Conservation (phyloP, 208 protist species). For the Acanthamoeba triangularis region DNA sequence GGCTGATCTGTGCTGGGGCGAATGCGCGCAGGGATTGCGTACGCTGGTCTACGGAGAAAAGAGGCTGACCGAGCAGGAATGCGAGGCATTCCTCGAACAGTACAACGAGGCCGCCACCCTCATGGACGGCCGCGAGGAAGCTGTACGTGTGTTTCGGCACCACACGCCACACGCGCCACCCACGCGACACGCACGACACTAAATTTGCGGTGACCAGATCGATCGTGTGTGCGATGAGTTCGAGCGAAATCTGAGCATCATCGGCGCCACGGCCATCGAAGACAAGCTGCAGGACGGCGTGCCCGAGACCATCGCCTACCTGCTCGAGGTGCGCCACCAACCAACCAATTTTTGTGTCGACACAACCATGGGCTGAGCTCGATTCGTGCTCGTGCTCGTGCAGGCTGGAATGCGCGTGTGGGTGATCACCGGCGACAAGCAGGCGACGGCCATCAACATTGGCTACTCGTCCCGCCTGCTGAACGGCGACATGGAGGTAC, state of each 20-base stretch:
- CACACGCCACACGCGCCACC: no score
- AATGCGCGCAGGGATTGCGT: constrained; percentile 77
- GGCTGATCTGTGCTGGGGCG: neutral
- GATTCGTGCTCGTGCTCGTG: neutral
- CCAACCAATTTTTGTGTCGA: constrained; percentile 25
- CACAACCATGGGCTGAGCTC: neutral
- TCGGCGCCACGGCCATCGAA: constrained; percentile 97
- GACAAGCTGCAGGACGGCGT: constrained; percentile 98
- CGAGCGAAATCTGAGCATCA: constrained; percentile 92
- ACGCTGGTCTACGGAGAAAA: constrained; percentile 82
- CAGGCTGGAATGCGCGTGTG: constrained; percentile 62
- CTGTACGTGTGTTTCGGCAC: neutral
- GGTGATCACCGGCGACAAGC: constrained; percentile 89
- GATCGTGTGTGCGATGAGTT: constrained; percentile 86
- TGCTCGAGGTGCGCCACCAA: constrained; percentile 13
- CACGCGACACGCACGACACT: neutral
- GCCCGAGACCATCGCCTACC: constrained; percentile 92
- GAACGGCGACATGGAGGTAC: constrained; percentile 58
- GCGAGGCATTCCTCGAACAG: constrained; percentile 18
- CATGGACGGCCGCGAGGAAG: constrained; percentile 69
- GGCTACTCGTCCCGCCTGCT: constrained; percentile 86
- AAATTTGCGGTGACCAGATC: neutral
- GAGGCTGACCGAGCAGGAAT: constrained; percentile 80
- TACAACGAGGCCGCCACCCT: constrained; percentile 29
- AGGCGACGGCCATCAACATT: constrained; percentile 95